A percentile compares a stretch with the other conserved stretches of the same genome.
Evolutionary conservation across 129 eudicot genomes (phyloP).

Genomic region (Pseudognaphalium luteoalbum): DNA sequence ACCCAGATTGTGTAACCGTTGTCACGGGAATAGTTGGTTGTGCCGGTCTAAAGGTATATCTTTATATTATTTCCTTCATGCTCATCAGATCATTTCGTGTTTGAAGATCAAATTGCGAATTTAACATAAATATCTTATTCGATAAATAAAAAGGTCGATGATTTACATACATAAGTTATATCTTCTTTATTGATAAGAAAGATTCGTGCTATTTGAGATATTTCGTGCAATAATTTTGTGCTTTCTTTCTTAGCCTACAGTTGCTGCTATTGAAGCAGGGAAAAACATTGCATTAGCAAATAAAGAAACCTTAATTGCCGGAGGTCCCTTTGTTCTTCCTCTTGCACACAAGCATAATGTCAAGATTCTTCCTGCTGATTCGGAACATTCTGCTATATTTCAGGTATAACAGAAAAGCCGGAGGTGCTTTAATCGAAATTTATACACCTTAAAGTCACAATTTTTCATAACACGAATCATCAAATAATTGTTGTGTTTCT

Average conservation of each 20-base stretch:
- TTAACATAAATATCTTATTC: not conserved
- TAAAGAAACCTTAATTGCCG: conserved; percentile 95
- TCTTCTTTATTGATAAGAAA: not conserved
- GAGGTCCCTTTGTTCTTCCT: conserved; percentile 99
- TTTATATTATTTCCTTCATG: not conserved
- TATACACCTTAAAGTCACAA: not conserved
- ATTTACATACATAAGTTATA: not conserved
- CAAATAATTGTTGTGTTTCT: conserved; percentile 35
- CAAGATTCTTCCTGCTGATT: conserved; percentile 98
- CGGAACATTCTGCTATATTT: conserved; percentile 98
- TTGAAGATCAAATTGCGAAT: not conserved
- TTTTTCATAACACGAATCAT: not conserved
- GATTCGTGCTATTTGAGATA: conserved; percentile 8
- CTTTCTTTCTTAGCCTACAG: conserved; percentile 73
- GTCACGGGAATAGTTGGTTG: conserved; percentile 99
- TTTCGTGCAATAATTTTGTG: no score
- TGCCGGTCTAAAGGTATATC: conserved; percentile 89
- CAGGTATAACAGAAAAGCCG: conserved; percentile 52
- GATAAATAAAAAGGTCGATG: not conserved
- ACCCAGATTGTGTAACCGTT: conserved; percentile 89
- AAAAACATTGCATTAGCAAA: conserved; percentile 94
- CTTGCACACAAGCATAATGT: conserved; percentile 95
- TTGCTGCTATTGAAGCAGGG: conserved; percentile 98
- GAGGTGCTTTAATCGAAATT: not conserved
- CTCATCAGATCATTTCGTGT: not conserved